These are phyloP conservation scores for Clarireedia monteithiana DNA, from an alignment of 2,329 filamentous ascomycete species.

Conservation along the genomic window DNA sequence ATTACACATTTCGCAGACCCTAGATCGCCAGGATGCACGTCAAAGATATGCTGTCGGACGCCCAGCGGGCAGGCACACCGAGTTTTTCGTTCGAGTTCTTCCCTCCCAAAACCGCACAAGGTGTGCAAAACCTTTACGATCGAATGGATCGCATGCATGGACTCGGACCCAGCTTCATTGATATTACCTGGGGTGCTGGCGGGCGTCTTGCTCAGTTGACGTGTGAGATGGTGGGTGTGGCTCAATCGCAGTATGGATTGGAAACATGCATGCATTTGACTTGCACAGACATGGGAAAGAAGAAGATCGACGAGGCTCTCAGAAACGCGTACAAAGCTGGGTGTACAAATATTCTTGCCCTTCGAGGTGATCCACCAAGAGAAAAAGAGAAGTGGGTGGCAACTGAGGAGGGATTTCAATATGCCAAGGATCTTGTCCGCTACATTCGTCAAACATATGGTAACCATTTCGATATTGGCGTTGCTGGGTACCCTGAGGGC, in stretches of 20 bases:
- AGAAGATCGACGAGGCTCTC: conserved; percentile 84
- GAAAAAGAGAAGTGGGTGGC: conserved; percentile 93
- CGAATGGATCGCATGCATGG: conserved; percentile 99
- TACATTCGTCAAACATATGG: conserved; percentile 75
- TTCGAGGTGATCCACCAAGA: conserved; percentile 87
- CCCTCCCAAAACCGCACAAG: conserved; percentile 92
- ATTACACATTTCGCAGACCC: neutral
- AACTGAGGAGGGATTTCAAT: conserved; percentile 78
- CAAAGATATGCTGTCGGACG: conserved; percentile 79
- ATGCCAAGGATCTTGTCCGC: conserved; percentile 75
- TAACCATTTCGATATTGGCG: conserved; percentile 93
- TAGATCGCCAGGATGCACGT: conserved; percentile 71
- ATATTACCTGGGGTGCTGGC: conserved; percentile 97
- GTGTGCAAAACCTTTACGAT: conserved; percentile 98
- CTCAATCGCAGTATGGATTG: conserved; percentile 88
- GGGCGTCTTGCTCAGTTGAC: conserved; percentile 86
- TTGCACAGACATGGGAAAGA: conserved; percentile 93
- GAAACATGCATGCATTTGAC: conserved; percentile 99
- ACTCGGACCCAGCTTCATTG: conserved; percentile 90
- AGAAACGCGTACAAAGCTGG: conserved; percentile 85
- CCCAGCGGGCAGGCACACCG: conserved; percentile 68
- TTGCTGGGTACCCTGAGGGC: conserved; percentile 93
- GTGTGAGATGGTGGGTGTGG: conserved; percentile 94
- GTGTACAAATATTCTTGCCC: conserved; percentile 93
- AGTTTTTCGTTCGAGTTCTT: conserved; percentile 99